A percentile compares a stretch with the other conserved stretches of the same genome.
Conservation (phyloP, 2,329 filamentous ascomycete genomes). For the Aspergillus felis region DNA sequence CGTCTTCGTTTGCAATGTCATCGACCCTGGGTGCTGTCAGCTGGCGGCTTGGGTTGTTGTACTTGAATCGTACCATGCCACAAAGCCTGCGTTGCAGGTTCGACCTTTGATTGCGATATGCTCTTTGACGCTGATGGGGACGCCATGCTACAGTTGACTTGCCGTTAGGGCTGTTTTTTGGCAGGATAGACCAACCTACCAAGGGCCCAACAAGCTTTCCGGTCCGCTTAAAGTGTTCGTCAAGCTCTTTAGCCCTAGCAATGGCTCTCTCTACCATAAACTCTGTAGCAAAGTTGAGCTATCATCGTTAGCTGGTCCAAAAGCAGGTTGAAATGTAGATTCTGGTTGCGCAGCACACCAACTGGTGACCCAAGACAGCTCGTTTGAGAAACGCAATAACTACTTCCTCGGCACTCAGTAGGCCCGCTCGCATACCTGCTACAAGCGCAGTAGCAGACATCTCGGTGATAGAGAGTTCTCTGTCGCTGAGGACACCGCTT, state of each 20-base stretch:
- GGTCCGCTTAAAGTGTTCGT: constrained; percentile 26
- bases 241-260: constrained; percentile 28
- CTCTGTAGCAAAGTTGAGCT: constrained; percentile 38
- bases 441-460: constrained; percentile 29
- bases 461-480: constrained; percentile 53
- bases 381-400: constrained; percentile 32
- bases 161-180: neutral
- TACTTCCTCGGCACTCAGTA: constrained; percentile 29
- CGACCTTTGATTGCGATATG: constrained; percentile 56
- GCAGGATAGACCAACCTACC: constrained; percentile 13
- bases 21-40: constrained; percentile 27
- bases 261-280: constrained; percentile 36
- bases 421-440: constrained; percentile 22
- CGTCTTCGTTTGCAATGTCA: constrained; percentile 33
- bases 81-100: constrained; percentile 34
- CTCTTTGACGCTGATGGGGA: constrained; percentile 59
- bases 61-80: constrained; percentile 27
- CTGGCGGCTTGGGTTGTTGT: neutral
- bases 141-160: constrained; percentile 38
- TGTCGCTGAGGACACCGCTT: constrained; percentile 46
- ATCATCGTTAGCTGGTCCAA: neutral
- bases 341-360: constrained; percentile 18
- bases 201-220: constrained; percentile 48
- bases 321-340: neutral
- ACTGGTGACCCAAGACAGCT: constrained; percentile 30